Percentiles rank a stretch among this genome's conserved stretches.
Evolutionary conservation across 306 rosid genomes (phyloP).

Genomic region (Cyamopsis tetragonoloba): DNA sequence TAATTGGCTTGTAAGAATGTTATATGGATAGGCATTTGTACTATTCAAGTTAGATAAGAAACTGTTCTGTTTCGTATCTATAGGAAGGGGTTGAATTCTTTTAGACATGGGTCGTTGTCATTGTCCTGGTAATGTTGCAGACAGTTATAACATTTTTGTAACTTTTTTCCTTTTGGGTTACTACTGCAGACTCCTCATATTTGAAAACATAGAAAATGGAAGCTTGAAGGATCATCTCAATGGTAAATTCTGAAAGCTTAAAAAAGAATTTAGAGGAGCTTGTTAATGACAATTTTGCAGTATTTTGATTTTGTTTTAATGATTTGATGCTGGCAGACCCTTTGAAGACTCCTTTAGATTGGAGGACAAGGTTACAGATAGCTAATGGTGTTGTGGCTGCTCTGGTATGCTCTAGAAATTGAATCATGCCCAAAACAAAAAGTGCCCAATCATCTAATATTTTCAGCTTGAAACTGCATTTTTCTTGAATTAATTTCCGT

Average conservation of each 20-base stretch:
- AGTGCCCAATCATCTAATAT: constrained; percentile 6
- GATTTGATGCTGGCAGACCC: constrained; percentile 59
- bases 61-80: too few relatives aligned
- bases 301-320: constrained; percentile 19
- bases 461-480: neutral
- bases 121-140: neutral
- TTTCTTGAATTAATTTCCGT: neutral
- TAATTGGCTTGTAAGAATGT: constrained; percentile 1
- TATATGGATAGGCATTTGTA: neutral
- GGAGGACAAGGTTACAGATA: constrained; percentile 86
- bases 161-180: neutral
- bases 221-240: constrained; percentile 90
- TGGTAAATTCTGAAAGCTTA: constrained; percentile 42
- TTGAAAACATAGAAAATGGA: constrained; percentile 74
- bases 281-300: constrained; percentile 1
- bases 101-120: neutral
- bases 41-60: constrained; percentile 1
- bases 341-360: constrained; percentile 76
- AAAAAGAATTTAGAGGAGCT: neutral
- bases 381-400: constrained; percentile 81
- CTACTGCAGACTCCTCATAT: constrained; percentile 67
- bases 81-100: neutral
- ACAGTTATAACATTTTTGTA: neutral
- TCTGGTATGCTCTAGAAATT: constrained; percentile 46
- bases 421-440: constrained; percentile 4